Evolutionary conservation across 73 alveolate species (phyloP), one percentile per base, ranked within the genome.

Genomic region (Uronychia binucleata): DNA sequence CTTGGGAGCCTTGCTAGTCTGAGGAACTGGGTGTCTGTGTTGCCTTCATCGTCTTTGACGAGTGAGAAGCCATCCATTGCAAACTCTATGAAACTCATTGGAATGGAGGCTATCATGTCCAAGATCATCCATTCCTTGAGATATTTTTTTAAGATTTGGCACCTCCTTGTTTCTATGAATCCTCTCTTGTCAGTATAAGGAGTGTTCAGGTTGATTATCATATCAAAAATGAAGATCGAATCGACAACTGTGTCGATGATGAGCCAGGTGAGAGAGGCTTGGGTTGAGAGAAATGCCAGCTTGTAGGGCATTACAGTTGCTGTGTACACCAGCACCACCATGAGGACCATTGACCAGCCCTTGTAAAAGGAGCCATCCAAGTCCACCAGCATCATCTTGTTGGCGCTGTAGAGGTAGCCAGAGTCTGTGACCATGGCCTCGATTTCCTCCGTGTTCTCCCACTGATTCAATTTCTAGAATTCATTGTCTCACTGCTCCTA

Each of bases 1-100:
- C 87, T 26, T n/a, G 87, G 87, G 14, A 80, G 83, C 30, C 87
- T 31, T 27, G 46, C 35, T 57, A 80, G 83, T 59, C 86, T 31
- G 14, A 80, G 33, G 19, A 80, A 59, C 46, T 80, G 19, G 34
- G 83, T 28, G 14, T 77, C n/a, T n/a, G n/a, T 46, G 67, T 46
- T 46, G 5, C 19, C 67, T 11, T 46, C 67, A 46, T 46, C 67
- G 19, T 46, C 19, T 46, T 19, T 19, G 19, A 5, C 67, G 19
- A 46, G n/a, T 46, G 67, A 46, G n/a, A 77, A 77, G 75, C 35
- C 75, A 77, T 29, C 28, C 13, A 46, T 19, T 46, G 67, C 67
- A 46, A 46, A 46, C 67, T 46, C 67, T 11, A 46, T 46, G 19
- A 46, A 46, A 19, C 67, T 46, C 67, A 46, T 46, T 11, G 67